Evolutionary conservation across 805 yeast species (phyloP), one percentile per base, ranked within the genome.

Genomic region (Metschnikowia dekortorum): DNA sequence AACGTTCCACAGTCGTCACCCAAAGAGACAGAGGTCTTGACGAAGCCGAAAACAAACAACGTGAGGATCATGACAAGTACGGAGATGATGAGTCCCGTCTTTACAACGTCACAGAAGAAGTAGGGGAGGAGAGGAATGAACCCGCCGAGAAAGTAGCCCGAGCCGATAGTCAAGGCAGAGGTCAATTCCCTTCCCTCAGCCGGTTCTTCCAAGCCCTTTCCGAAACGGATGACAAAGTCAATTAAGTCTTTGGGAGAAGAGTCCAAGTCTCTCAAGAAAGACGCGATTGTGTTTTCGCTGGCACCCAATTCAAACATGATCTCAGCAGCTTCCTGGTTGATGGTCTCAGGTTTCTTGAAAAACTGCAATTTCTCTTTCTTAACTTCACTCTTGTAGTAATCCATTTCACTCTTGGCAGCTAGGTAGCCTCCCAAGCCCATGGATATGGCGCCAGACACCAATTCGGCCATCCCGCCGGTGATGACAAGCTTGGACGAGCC

Each of bases 341-440:
- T 76, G 52, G 75, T 69, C 49, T 81, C 86, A 39, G 83, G 83
- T 56, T 79, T 81, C 52, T 79, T 79, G 67, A 83, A 86, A 57
- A 85, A 84, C 52, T 79, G 76, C 60, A 79, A 75, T 62, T 85
- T 86, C 64, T 87, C 94, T 60, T 79, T 75, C 58, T 79, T 81
- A 40, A 86, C 91, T 65, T 85, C 89, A 18, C 85, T 78, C 47
- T 76, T 74, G 66, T 85, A 87, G 66, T 82, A 87, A 64, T 87
- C 92, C 26, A 77, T 71, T 71, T 92, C 99, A 11, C 91, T 83
- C 66, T 85, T 86, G 39, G 99, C 99, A 31, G 98, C 99, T 50
- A 92, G 75, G 67, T 81, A 92, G 31, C 99, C 99, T 51, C 99
- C 99, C 49, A 92, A 80, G 8, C 99, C 98, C 99, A 92, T 92